Evolutionary conservation across 2,329 filamentous ascomycete species (phyloP).

Genomic region (Orbilia oligospora): DNA sequence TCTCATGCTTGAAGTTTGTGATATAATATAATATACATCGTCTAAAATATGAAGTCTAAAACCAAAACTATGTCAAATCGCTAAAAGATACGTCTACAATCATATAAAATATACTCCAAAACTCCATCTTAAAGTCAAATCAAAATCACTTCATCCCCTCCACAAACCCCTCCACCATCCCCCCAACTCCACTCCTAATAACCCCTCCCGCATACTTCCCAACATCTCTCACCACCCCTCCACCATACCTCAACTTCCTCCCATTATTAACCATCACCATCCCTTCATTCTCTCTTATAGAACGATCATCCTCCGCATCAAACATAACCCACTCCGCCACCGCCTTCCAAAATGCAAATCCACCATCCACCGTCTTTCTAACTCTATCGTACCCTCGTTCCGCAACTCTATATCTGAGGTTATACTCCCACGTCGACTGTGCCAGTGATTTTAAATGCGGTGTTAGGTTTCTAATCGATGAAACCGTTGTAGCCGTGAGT

Average conservation of each 20-base stretch:
- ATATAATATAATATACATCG: too few species aligned
- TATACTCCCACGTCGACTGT: slow-evolving; percentile 55
- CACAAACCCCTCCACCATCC: slow-evolving; percentile 52
- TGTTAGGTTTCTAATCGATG: slow-evolving; percentile 49
- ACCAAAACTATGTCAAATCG: too few species aligned
- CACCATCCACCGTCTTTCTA: slow-evolving; percentile 31
- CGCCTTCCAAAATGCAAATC: slow-evolving; percentile 53
- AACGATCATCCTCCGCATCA: slow-evolving; percentile 24
- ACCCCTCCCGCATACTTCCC: slow-evolving; percentile 51
- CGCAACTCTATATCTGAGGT: slow-evolving; percentile 46
- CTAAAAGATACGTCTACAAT: too few species aligned
- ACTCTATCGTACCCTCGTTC: slow-evolving; percentile 42
- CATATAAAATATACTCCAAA: neutral
- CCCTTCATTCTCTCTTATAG: neutral
- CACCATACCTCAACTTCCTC: slow-evolving; percentile 44
- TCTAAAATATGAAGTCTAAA: too few species aligned
- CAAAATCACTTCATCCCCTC: slow-evolving; percentile 44
- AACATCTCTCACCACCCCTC: slow-evolving; percentile 42
- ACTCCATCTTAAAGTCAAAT: slow-evolving; percentile 25
- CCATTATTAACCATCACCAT: slow-evolving; percentile 13
- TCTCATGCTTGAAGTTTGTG: too few species aligned
- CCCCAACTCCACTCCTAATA: slow-evolving; percentile 49
- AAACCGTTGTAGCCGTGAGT: slow-evolving; percentile 45
- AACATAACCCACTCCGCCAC: slow-evolving; percentile 58
- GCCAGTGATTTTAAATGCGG: slow-evolving; percentile 54